Evolutionary conservation across 257 asterid species (phyloP).

Genomic region (Nicotiana tomentosiformis): DNA sequence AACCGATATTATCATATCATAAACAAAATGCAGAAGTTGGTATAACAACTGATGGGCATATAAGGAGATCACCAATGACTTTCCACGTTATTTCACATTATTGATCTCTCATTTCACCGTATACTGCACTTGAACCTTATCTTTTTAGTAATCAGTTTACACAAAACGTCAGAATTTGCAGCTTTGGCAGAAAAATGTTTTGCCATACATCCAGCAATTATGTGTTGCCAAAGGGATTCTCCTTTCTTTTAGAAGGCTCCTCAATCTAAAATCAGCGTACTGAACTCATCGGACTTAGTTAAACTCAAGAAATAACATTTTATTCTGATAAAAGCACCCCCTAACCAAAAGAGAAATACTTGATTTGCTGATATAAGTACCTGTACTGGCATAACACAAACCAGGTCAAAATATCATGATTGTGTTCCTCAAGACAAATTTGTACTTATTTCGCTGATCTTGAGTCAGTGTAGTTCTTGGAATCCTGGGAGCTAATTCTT

Average conservation of each 20-base stretch:
- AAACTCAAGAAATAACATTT: neutral
- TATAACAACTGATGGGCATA: neutral
- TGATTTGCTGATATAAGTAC: neutral
- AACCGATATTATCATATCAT: neutral
- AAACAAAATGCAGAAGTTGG: neutral
- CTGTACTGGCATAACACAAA: neutral
- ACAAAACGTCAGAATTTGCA: neutral
- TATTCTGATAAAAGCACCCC: neutral
- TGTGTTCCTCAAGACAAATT: neutral
- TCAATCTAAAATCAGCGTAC: neutral
- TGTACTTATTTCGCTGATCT: neutral
- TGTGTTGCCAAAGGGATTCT: neutral
- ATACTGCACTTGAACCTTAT: neutral
- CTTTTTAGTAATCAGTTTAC: neutral
- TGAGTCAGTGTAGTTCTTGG: neutral
- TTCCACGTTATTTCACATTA: neutral
- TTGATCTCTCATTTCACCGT: neutral
- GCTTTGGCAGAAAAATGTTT: neutral
- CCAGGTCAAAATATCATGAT: neutral
- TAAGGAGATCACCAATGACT: neutral
- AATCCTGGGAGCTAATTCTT: neutral
- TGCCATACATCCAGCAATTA: neutral
- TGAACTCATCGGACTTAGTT: neutral
- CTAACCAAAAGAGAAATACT: too few species aligned
- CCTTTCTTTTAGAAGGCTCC: neutral